phyloP scores from a whole-genome alignment of 1,284 basidiomycete species.

The Apiotrichum akiyoshidainum region DNA sequence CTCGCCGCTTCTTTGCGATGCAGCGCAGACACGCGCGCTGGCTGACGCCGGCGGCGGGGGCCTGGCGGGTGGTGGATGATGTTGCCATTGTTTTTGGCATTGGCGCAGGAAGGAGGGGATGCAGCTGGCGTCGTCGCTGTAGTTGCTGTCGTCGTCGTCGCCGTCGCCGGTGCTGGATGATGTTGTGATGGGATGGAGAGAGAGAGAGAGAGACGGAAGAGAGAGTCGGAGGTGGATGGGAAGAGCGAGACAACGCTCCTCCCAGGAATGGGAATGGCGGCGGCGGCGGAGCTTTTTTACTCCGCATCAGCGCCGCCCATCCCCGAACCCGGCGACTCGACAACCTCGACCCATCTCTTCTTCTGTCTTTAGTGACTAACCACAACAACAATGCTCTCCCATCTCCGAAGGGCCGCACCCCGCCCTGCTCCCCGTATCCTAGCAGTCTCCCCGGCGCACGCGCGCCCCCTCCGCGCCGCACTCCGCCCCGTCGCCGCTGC shows the following conservation, averaged over 20 bases:
- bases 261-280: too few relatives aligned
- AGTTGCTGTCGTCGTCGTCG: too few relatives aligned
- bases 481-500: not conserved
- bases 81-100: not conserved
- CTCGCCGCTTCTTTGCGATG: conserved; percentile 25
- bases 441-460: not conserved
- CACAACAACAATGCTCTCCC: too few relatives aligned
- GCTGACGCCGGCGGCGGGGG: not conserved
- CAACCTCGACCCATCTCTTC: not conserved
- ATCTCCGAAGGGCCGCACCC: too few relatives aligned
- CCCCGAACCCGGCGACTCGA: not conserved
- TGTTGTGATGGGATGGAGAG: not conserved
- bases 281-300: not conserved
- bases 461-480: not conserved
- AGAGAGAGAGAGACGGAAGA: not conserved
- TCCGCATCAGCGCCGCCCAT: not conserved
- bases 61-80: not conserved
- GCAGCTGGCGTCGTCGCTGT: too few relatives aligned
- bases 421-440: too few relatives aligned
- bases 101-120: not conserved
- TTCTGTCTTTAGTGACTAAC: not conserved
- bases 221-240: too few relatives aligned
- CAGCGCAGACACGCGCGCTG: conserved; percentile 25
- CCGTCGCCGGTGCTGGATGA: too few relatives aligned
- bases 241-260: too few relatives aligned